Base-by-base conservation (phyloP, 805 yeast species). In the Lachancea thermotolerans region DNA sequence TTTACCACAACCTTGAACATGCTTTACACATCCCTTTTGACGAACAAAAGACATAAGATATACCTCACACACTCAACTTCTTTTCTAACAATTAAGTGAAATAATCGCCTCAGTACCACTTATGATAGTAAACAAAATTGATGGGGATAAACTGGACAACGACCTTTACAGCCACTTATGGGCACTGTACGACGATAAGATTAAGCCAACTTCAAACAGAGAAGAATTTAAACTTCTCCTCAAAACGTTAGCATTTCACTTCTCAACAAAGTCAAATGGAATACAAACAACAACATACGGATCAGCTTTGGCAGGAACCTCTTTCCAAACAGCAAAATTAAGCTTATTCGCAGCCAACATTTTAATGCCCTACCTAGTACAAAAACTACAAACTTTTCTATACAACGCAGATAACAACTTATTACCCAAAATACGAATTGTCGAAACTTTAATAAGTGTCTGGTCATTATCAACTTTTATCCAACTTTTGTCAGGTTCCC, bases 51-150 rank as follows among this genome's bases (percentile, higher is more conserved):
- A n/a, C n/a, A n/a, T n/a, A n/a, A n/a, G n/a, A n/a, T n/a, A n/a
- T n/a, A n/a, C n/a, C n/a, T n/a, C n/a, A n/a, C n/a, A n/a, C n/a
- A n/a, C n/a, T n/a, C n/a, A n/a, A n/a, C n/a, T n/a, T n/a, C n/a
- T n/a, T n/a, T n/a, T n/a, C n/a, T n/a, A n/a, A n/a, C n/a, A n/a
- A n/a, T n/a, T n/a, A n/a, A n/a, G n/a, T n/a, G n/a, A n/a, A n/a
- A n/a, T n/a, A n/a, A n/a, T 4, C 25, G 7, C 25, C 7, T 21
- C 25, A 21, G 4, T 8, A 4, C 8, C 34, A 12, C 8, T 14
- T 1, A 43, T 43, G 46, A 37, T 58, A 11, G 60, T 58, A 2
- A 52, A 57, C 1, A 55, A 55, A 32, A 38, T 58, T 10, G 65
- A 60, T 42, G 50, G 59, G 0, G 21, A 37, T 2, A 49, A 51